phyloP scores from a whole-genome alignment of 768 basidiomycete genomes.

The Boletus patriciae region DNA sequence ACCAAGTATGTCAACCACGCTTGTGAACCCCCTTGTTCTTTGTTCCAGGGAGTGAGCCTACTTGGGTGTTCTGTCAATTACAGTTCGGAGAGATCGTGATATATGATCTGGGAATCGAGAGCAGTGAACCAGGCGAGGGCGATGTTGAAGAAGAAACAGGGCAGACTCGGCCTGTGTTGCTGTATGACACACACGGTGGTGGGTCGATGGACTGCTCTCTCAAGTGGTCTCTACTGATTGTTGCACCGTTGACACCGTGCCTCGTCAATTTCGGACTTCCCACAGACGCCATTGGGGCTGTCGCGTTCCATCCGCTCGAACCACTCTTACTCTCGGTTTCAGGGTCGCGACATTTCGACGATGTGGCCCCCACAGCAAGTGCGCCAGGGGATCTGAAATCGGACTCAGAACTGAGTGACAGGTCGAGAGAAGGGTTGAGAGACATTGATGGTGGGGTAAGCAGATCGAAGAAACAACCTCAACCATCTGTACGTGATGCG shows the following conservation, averaged over 20 bases:
- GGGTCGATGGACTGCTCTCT: conserved; percentile 8
- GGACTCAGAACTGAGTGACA: conserved; percentile 18
- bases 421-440: not conserved
- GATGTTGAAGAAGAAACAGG: not conserved
- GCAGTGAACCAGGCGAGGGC: conserved; percentile 1
- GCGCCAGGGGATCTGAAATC: conserved; percentile 10
- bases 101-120: conserved; percentile 48
- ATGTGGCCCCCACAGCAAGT: not conserved
- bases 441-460: not conserved
- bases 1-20: conserved; percentile 50
- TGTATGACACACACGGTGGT: conserved; percentile 62
- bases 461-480: conserved; percentile 13
- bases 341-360: conserved; percentile 73
- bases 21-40: not conserved
- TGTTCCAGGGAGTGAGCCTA: not conserved
- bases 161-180: conserved; percentile 31
- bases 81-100: conserved; percentile 61
- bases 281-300: conserved; percentile 71
- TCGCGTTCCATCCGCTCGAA: conserved; percentile 67
- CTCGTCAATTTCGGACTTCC: not conserved
- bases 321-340: conserved; percentile 63
- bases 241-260: too few species aligned
- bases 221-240: not conserved
- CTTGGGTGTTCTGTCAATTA: not conserved
- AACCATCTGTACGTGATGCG: conserved; percentile 24